A percentile compares a stretch with the other conserved stretches of the same genome.
phyloP scores from a whole-genome alignment of 148 eudicot species.

The Silene conica region DNA sequence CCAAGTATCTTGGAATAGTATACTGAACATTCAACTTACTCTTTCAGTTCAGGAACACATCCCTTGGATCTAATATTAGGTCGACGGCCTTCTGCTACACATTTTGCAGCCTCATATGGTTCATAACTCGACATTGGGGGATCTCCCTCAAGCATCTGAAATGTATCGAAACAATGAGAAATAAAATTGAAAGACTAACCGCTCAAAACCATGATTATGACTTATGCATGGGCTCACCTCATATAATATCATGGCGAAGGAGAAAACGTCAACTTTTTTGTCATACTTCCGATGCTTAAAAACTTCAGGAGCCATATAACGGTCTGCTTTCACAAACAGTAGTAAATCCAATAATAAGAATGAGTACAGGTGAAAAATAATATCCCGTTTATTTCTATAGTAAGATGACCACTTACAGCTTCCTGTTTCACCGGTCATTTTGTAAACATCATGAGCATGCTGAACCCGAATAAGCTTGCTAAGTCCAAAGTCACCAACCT shows the following conservation, averaged over 20 bases:
- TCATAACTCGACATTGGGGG: conserved; percentile 67
- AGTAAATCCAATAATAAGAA: neutral
- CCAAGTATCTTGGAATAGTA: no score
- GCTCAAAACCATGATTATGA: conserved; percentile 6
- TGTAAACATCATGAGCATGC: conserved; percentile 91
- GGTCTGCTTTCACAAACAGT: conserved; percentile 47
- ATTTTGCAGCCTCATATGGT: conserved; percentile 75
- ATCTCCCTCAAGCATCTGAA: conserved; percentile 83
- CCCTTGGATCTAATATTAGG: conserved; percentile 68
- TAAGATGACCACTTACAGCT: conserved; percentile 63
- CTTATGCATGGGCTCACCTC: conserved; percentile 60
- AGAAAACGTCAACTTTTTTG: conserved; percentile 96
- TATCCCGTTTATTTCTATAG: conserved; percentile 10
- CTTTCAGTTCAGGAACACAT: conserved; percentile 50
- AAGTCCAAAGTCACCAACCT: conserved; percentile 98
- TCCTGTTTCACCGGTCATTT: conserved; percentile 99
- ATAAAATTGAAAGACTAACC: neutral
- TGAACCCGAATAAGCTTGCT: conserved; percentile 91
- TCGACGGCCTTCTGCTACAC: conserved; percentile 74
- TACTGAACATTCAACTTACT: conserved; percentile 64
- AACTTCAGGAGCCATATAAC: conserved; percentile 99
- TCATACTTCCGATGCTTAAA: conserved; percentile 94
- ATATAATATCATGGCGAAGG: conserved; percentile 90
- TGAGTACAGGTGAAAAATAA: conserved; percentile 1
- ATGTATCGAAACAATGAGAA: conserved; percentile 18